Evolutionary conservation across 2,329 filamentous ascomycete species (phyloP).

Genomic region (Tolypocladium cylindrosporum): DNA sequence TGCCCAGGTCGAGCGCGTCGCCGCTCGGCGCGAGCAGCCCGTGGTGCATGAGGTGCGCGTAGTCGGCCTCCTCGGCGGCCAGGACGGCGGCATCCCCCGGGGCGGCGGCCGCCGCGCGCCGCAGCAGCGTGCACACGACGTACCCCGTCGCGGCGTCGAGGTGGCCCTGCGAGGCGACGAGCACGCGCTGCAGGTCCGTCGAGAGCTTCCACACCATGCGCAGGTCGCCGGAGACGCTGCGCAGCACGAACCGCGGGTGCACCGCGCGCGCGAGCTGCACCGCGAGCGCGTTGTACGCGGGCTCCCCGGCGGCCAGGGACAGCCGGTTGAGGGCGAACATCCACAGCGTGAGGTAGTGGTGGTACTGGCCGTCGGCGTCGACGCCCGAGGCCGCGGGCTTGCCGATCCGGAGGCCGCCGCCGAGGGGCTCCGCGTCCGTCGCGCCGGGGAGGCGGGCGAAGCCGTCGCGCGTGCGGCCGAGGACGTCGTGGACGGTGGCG

Average conservation of each 20-base stretch:
- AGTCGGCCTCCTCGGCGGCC: slow-evolving; percentile 40
- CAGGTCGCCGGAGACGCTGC: slow-evolving; percentile 5
- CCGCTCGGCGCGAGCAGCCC: slow-evolving; percentile 31
- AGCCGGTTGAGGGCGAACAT: slow-evolving; percentile 52
- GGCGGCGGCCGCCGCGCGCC: slow-evolving; percentile 21
- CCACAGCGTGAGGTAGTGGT: slow-evolving; percentile 52
- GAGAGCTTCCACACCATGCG: slow-evolving; percentile 48
- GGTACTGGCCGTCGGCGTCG: slow-evolving; percentile 50
- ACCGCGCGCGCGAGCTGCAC: slow-evolving; percentile 41
- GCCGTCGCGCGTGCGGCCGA: slow-evolving; percentile 42
- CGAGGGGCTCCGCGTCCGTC: slow-evolving; percentile 38
- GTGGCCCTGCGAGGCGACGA: slow-evolving; percentile 43
- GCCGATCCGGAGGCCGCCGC: slow-evolving; percentile 47
- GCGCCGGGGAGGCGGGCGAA: slow-evolving; percentile 35
- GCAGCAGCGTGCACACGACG: slow-evolving; percentile 37
- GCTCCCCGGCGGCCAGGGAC: slow-evolving; percentile 33
- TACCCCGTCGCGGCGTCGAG: slow-evolving; percentile 46
- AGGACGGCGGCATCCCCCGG: slow-evolving; percentile 19
- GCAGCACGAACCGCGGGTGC: slow-evolving; percentile 39
- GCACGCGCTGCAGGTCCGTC: slow-evolving; percentile 32
- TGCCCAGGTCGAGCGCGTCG: slow-evolving; percentile 47
- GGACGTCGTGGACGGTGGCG: slow-evolving; percentile 37
- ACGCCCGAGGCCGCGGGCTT: slow-evolving; percentile 36
- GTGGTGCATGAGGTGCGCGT: slow-evolving; percentile 34
- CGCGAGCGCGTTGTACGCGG: slow-evolving; percentile 38